Evolutionary conservation across 306 rosid genomes (phyloP), one percentile per base, ranked within the genome.

Genomic region (Vigna reflexopilosa): DNA sequence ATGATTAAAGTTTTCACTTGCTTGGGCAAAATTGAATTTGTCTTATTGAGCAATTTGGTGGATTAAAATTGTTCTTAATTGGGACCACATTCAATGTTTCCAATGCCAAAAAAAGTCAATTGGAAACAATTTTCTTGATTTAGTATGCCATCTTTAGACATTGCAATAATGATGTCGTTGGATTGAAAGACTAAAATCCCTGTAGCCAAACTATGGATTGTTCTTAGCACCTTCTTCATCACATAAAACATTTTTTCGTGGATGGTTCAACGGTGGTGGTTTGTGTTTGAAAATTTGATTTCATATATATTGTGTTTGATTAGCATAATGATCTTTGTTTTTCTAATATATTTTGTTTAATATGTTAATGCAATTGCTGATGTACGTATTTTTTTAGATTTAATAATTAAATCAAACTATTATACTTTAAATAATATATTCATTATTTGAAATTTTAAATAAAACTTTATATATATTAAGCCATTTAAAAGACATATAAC

Each of bases 31-130:
- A 7, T 81, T 78, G 88, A 85, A 81, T 81, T 54, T 40, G 77
- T 77, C 80, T 57, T 2, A 54, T 3, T 36, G 69, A 51, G 72
- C 78, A 77, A 73, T 62, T 67, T 77, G 69, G 12, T 63, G 76
- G 51, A 28, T 36, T 45, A 49, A 45, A 4, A 30, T 30, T 45
- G 1, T 65, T 64, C 59, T 34, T 70, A n/a, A 74, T 44, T 34
- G 30, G 62, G 83, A 40, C 80, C 5, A 32, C 9, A 68, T 83
- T 83, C 86, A 78, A 32, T 83, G 86, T 83, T 67, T 58, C 19
- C 50, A 45, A 36, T 44, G 78, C n/a, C 14, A 76, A 14, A 32
- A 67, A 77, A 57, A 45, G 82, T 82, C 82, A 82, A 82, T 42
- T 45, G 19, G 28, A 24, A 70, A 71, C 70, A 71, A 64, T 45